Evolutionary conservation across 306 rosid genomes (phyloP), one percentile per base, ranked within the genome.

Genomic region (Dalbergia oliveri): DNA sequence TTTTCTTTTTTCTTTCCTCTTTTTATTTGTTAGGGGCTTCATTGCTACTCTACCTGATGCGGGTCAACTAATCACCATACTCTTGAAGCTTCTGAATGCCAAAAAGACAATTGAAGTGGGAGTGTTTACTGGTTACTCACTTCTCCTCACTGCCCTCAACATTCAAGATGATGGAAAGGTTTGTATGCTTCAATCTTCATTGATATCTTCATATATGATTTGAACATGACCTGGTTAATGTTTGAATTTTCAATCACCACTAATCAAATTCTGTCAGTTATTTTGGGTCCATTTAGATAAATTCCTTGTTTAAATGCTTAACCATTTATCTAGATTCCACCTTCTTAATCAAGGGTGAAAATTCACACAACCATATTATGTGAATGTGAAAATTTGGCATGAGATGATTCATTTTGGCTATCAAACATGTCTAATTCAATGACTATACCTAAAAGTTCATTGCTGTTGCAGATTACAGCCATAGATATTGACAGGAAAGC

Each of bases 41-140:
- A 47, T 87, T 0, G 87, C 44, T 5, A 56, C 81, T 19, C 35
- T 80, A 4, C 87, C 87, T 18, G 88, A 87, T 56, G 83, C 81
- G 15, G 87, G 88, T 63, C 90, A 84, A 11, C 60, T 87, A 8
- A 35, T 84, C 56, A 75, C 81, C 59, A 75, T 87, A 83, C 19
- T 87, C 51, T 79, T 87, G 83, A 77, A 73, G 58, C 21, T 87
- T 4, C 16, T 84, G 7, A 66, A 79, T 69, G 81, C 88, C 0
- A 87, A 72, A 63, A 87, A 75, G 73, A 84, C 88, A 0, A 87
- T 84, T 70, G 86, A 84, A 77, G 69, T 84, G 11, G 90, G 90
- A 35, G 88, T 81, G n/a, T 87, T 81, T 78, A 84, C 90, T 2
- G 87, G 90, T 37, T 84, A 87, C 72, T 84, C 88, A 44, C 88